A percentile compares a stretch with the other conserved stretches of the same genome.
phyloP scores from a whole-genome alignment of 768 basidiomycete species.

The Mycena epipterygia region DNA sequence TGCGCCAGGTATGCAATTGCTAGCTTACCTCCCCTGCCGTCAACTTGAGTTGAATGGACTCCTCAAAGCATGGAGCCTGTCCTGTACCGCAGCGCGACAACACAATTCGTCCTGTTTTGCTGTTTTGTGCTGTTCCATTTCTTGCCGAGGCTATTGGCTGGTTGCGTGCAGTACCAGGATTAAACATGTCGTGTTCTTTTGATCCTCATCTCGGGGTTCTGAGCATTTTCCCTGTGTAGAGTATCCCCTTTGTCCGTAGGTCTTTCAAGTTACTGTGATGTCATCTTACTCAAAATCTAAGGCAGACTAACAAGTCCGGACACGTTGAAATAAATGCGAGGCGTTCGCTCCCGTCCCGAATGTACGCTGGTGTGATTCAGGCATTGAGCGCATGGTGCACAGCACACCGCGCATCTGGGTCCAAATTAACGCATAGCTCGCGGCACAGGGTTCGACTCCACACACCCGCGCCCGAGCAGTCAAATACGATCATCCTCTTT shows the following conservation, averaged over 20 bases:
- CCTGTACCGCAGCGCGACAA: too few relatives aligned
- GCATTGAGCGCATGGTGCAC: constrained; percentile 4
- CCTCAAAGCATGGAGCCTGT: too few relatives aligned
- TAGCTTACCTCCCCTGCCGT: too few relatives aligned
- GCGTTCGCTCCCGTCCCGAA: not conserved
- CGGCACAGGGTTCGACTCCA: not conserved
- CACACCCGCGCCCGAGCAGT: not conserved
- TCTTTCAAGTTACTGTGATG: not conserved
- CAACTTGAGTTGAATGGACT: too few relatives aligned
- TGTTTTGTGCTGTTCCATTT: too few relatives aligned
- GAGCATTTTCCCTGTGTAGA: not conserved
- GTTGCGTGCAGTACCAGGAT: constrained; percentile 1
- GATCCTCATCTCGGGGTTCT: constrained; percentile 1
- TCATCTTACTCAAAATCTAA: constrained; percentile 4
- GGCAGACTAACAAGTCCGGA: not conserved
- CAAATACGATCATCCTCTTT: not conserved
- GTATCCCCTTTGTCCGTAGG: not conserved
- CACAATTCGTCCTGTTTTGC: too few relatives aligned
- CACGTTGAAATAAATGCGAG: not conserved
- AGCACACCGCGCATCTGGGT: not conserved
- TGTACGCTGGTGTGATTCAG: not conserved
- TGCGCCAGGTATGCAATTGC: too few relatives aligned
- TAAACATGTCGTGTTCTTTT: not conserved
- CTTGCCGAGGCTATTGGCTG: too few relatives aligned
- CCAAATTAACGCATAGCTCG: not conserved